Evolutionary conservation across 2,329 filamentous ascomycete genomes (phyloP).

Genomic region (Parastagonospora avenae): DNA sequence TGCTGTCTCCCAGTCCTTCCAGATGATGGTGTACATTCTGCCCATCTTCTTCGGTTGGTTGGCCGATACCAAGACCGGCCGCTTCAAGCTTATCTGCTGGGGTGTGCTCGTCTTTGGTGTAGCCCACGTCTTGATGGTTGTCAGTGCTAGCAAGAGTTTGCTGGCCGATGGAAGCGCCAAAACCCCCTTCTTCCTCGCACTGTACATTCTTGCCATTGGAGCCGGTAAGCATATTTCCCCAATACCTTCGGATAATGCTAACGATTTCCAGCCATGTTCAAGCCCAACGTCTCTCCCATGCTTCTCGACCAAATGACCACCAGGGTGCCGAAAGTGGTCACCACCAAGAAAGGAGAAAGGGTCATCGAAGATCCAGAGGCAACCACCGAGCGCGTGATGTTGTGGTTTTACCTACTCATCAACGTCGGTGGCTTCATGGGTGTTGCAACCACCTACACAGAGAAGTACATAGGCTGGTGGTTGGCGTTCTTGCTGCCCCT

Average conservation of each 20-base stretch:
- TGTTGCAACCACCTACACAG: conserved; percentile 2
- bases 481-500: conserved; percentile 1
- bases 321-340: background rate
- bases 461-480: conserved; percentile 5
- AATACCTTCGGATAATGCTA: background rate
- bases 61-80: conserved; percentile 2
- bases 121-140: conserved; percentile 1
- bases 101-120: conserved; percentile 3
- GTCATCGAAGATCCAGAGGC: conserved; percentile 5
- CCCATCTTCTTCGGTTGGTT: conserved; percentile 4
- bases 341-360: conserved; percentile 1
- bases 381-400: conserved; percentile 3
- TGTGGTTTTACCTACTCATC: conserved; percentile 4
- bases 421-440: conserved; percentile 6
- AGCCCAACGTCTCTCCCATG: conserved; percentile 2
- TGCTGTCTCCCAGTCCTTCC: conserved; percentile 2
- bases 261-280: conserved; percentile 1
- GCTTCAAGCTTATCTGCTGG: conserved; percentile 2
- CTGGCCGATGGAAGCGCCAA: conserved; percentile 3
- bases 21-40: background rate
- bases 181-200: conserved; percentile 1
- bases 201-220: conserved; percentile 4
- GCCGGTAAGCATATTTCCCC: background rate
- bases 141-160: background rate
- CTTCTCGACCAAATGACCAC: conserved; percentile 5